Base-by-base conservation (phyloP, 441 rosid genomes). In the Erodium chrysanthum region DNA sequence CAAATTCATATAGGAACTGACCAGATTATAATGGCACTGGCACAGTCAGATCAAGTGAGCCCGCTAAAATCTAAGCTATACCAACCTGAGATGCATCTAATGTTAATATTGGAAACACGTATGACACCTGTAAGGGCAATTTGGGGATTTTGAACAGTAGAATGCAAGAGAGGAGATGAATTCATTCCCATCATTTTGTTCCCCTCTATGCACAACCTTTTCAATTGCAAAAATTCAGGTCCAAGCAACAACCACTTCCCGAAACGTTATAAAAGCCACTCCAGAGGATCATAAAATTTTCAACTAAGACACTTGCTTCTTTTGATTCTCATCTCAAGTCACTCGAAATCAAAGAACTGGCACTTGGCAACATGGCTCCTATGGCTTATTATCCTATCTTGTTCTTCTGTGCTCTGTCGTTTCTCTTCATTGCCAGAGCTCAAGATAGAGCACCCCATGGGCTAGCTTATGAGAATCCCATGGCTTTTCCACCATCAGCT, bases 381-480 rank as follows among this genome's bases (percentile, higher is more conserved):
- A 58, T 11, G 29, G 63, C 82, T 64, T 58, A 25, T 58, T 74
- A 75, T 68, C 71, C 54, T 14, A 46, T n/a, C 54, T 14, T 75
- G 58, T 31, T 58, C 31, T 68, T 79, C 66, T 75, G 79, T 64
- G 58, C 70, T 74, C 17, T 67, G 4, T 25, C 80, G 37, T 50
- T 81, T 35, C 31, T 82, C 29, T 73, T 71, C 66, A 42, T 76
- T 0, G 77, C 82, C 27, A 67, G 40, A 66, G 91, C 88, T 22
- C 88, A 91, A 74, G 94, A 74, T 7, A 82, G 99, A 79, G 96
- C 96, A 68, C 97, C 97, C 64, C 99, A 94, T 68, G 99, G 99
- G 2, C 79, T 95, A 0, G 84, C 74, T 64, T 66, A 85, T 48
- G 95, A 88, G 79, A 84, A 50, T n/a, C 99, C 97, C 0, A 62